Evolutionary conservation across 306 rosid species (phyloP).

Genomic region (Sechiopsis laciniata): DNA sequence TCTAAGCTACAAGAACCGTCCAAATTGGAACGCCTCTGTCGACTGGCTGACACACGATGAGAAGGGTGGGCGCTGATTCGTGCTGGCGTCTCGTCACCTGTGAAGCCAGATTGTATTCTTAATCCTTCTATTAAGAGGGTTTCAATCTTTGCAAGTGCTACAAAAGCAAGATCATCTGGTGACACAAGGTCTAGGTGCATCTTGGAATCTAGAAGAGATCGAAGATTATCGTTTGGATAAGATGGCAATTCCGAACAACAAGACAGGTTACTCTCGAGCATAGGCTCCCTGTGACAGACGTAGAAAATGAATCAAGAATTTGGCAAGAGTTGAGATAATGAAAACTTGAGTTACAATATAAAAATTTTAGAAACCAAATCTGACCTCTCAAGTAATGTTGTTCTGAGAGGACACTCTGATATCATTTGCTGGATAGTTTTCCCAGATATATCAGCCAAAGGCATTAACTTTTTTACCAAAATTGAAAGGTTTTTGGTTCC

Average conservation of each 20-base stretch:
- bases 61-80: constrained; percentile 28
- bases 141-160: constrained; percentile 44
- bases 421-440: constrained; percentile 47
- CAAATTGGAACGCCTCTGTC: constrained; percentile 19
- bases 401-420: constrained; percentile 25
- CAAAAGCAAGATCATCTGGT: constrained; percentile 46
- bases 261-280: constrained; percentile 24
- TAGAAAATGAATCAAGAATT: constrained; percentile 18
- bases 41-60: constrained; percentile 15
- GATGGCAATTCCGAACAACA: constrained; percentile 26
- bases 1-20: constrained; percentile 22
- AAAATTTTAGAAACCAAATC: constrained; percentile 22
- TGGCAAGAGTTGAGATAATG: constrained; percentile 6
- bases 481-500: constrained; percentile 40
- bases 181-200: constrained; percentile 28
- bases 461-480: constrained; percentile 39
- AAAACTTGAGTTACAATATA: not conserved
- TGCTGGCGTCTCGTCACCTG: constrained; percentile 45
- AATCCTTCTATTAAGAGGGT: constrained; percentile 59
- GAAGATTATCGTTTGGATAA: constrained; percentile 16
- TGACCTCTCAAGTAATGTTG: constrained; percentile 38
- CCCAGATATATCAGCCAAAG: constrained; percentile 62
- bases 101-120: constrained; percentile 57
- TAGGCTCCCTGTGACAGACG: constrained; percentile 39
- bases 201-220: constrained; percentile 23